Evolutionary conservation across 805 yeast species (phyloP).

Genomic region (Tetrapisispora fleetii): DNA sequence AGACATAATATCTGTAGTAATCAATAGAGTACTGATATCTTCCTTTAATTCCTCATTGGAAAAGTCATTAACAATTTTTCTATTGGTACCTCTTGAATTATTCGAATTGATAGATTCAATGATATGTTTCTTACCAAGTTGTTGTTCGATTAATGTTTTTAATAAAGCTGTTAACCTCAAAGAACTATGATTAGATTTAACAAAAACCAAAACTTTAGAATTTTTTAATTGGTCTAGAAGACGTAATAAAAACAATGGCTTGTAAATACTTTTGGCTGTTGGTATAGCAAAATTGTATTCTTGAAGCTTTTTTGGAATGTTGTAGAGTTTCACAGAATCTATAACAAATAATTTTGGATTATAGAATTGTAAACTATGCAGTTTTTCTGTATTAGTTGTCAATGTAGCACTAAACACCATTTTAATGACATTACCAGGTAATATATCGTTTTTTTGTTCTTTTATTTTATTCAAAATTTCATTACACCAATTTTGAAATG

Average conservation of each 20-base stretch:
- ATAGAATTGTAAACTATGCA: slow-evolving; percentile 58
- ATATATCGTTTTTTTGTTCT: slow-evolving; percentile 24
- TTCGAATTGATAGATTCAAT: slow-evolving; percentile 49
- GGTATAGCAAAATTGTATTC: slow-evolving; percentile 34
- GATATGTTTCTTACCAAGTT: slow-evolving; percentile 5
- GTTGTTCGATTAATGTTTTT: slow-evolving; percentile 10
- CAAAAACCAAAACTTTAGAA: slow-evolving; percentile 23
- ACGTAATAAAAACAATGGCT: slow-evolving; percentile 65
- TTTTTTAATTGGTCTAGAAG: slow-evolving; percentile 31
- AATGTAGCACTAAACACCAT: slow-evolving; percentile 87
- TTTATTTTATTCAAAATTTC: slow-evolving; percentile 36
- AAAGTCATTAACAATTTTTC: slow-evolving; percentile 51
- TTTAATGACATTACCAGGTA: slow-evolving; percentile 40
- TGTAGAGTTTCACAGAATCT: slow-evolving; percentile 56
- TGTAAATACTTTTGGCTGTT: slow-evolving; percentile 37
- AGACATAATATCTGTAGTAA: slow-evolving; percentile 87
- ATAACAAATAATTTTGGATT: slow-evolving; percentile 62
- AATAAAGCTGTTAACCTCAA: slow-evolving; percentile 60
- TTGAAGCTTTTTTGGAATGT: slow-evolving; percentile 44
- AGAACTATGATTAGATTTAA: slow-evolving; percentile 61
- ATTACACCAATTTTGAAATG: slow-evolving; percentile 86
- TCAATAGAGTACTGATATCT: slow-evolving; percentile 31
- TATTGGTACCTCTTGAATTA: slow-evolving; percentile 43
- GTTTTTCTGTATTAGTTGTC: slow-evolving; percentile 84
- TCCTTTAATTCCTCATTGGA: slow-evolving; percentile 34